Evolutionary conservation across 306 rosid genomes (phyloP).

Genomic region (Cyamopsis tetragonoloba): DNA sequence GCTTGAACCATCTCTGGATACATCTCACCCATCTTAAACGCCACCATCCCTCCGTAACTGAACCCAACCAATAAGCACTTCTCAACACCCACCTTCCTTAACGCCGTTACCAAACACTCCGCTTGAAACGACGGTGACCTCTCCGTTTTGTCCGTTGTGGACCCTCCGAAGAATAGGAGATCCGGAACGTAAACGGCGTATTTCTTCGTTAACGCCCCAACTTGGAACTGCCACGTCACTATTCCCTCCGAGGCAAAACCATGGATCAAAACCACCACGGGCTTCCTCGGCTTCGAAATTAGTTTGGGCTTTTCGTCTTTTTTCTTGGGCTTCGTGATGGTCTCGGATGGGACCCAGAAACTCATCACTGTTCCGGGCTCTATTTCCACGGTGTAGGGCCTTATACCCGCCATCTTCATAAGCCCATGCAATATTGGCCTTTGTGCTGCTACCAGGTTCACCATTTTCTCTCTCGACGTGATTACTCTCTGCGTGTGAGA

Average conservation of each 20-base stretch:
- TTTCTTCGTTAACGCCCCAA: constrained; percentile 59
- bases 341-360: constrained; percentile 75
- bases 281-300: constrained; percentile 38
- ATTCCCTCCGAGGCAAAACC: constrained; percentile 88
- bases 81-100: constrained; percentile 76
- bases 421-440: constrained; percentile 56
- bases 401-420: constrained; percentile 87
- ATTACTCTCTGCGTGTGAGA: too few relatives aligned
- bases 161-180: constrained; percentile 76
- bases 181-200: constrained; percentile 86
- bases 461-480: constrained; percentile 51
- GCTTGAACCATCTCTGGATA: constrained; percentile 50
- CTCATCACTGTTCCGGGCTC: constrained; percentile 74
- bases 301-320: constrained; percentile 17
- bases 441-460: constrained; percentile 73
- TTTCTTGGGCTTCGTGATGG: constrained; percentile 48
- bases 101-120: constrained; percentile 54
- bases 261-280: constrained; percentile 66
- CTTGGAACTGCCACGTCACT: constrained; percentile 88
- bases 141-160: constrained; percentile 43
- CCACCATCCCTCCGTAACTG: constrained; percentile 91
- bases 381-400: constrained; percentile 63
- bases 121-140: constrained; percentile 67
- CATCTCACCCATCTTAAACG: constrained; percentile 64
- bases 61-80: constrained; percentile 63